Base-by-base conservation (phyloP, 2,329 filamentous ascomycete genomes). In the Fusarium buharicum region DNA sequence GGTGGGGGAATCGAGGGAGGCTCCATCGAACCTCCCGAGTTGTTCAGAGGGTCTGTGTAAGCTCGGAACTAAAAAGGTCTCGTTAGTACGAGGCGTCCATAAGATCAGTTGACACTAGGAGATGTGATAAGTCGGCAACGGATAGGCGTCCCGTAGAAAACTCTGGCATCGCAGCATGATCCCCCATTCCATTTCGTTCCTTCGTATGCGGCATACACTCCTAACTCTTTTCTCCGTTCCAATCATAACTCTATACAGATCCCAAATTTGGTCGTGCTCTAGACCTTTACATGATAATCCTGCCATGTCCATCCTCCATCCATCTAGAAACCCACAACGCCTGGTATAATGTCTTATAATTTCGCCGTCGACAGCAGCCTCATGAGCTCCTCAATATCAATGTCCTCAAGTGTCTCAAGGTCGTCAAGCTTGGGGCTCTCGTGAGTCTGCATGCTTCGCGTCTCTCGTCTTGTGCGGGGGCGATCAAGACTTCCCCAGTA, bases 1-100 rank as follows among this genome's bases (percentile, higher is more conserved):
- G 86, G 85, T 7, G 85, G 84, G 3, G 76, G 84, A 43, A 86
- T 82, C 12, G 84, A 86, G 3, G 84, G 86, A 41, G 84, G 85
- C 54, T 82, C 81, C 67, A 86, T 75, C 20, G 82, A 81, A 36
- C 70, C 50, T 73, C 76, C 69, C 67, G 75, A 54, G 76, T 80
- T 76, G 71, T 82, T 84, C 47, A 84, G 72, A 13, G 82, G 79
- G 66, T 86, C 84, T 33, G 83, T 84, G 66, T 86, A 86, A 14
- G 83, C 79, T 61, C 84, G 85, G 71, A 87, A 87, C 85, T 87
- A 65, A 45, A 67, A 30, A 62, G 48, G 54, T 60, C 52, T 64
- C 37, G 56, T 68, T 47, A 70, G 66, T 51, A 58, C 54, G 56
- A 63, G 64, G 52, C 52, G 49, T 38, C 50, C 59, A 36, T 50